Conservation (phyloP, 768 basidiomycete species). For the Kwoniella mangroviensis region DNA sequence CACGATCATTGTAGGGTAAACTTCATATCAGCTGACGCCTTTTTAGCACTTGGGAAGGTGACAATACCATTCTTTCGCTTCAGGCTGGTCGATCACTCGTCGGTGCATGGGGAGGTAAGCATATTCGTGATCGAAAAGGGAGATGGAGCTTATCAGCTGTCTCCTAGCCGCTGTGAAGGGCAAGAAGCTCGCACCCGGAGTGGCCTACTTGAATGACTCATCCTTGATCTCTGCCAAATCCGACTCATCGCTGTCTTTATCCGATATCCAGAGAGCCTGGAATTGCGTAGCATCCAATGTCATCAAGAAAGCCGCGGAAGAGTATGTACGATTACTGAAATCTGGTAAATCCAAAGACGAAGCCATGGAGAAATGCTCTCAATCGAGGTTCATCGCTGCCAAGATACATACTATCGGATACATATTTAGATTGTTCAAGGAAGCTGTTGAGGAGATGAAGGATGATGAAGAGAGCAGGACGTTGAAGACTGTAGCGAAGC, state of each 20-base stretch:
- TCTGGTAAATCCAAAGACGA: slow-evolving; percentile 58
- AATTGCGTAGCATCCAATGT: slow-evolving; percentile 59
- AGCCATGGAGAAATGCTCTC: slow-evolving; percentile 60
- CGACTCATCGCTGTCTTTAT: slow-evolving; percentile 52
- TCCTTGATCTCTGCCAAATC: slow-evolving; percentile 52
- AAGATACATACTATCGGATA: slow-evolving; percentile 58
- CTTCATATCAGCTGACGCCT: not conserved
- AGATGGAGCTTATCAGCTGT: not conserved
- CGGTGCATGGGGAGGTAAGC: slow-evolving; percentile 54
- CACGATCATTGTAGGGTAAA: too few relatives aligned
- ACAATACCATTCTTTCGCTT: slow-evolving; percentile 59
- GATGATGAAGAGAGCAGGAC: slow-evolving; percentile 53
- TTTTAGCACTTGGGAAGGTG: slow-evolving; percentile 60
- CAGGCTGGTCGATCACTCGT: slow-evolving; percentile 58
- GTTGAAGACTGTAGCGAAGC: slow-evolving; percentile 55
- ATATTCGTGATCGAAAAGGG: slow-evolving; percentile 6
- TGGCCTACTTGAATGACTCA: slow-evolving; percentile 58
- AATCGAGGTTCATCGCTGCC: slow-evolving; percentile 60
- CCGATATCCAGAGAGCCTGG: slow-evolving; percentile 58
- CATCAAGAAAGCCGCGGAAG: slow-evolving; percentile 59
- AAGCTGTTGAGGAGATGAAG: slow-evolving; percentile 56
- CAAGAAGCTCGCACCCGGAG: slow-evolving; percentile 58
- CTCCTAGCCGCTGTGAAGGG: slow-evolving; percentile 56
- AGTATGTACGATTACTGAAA: slow-evolving; percentile 55
- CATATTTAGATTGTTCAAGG: slow-evolving; percentile 59